A percentile compares a stretch with the other conserved stretches of the same genome.
Evolutionary conservation across 371 early-diverging fungal species (phyloP).

Genomic region (Mortierella sp.): DNA sequence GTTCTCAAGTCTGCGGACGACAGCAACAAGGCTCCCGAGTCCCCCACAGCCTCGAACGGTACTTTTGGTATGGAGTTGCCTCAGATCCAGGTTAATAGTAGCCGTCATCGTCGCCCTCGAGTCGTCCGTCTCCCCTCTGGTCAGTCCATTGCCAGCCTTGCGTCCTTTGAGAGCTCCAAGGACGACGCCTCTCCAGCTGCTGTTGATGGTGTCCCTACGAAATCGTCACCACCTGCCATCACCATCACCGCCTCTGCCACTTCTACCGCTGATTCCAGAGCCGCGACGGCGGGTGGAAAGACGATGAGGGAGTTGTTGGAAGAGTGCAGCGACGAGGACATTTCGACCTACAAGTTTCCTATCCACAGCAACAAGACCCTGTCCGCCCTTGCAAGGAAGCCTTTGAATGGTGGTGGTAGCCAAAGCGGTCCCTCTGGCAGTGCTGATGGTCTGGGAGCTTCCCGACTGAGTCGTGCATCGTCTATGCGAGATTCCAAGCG

Average conservation of each 20-base stretch:
- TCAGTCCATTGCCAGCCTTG: background rate
- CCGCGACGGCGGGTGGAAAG: slow-evolving; percentile 8
- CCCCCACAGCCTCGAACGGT: background rate
- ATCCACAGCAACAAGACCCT: slow-evolving; percentile 45
- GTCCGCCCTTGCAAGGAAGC: slow-evolving; percentile 27
- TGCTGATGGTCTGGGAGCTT: background rate
- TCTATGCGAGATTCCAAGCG: slow-evolving; percentile 48
- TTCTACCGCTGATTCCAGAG: background rate
- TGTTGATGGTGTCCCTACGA: too few species aligned
- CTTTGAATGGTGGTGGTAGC: slow-evolving; percentile 11
- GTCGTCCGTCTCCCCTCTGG: background rate
- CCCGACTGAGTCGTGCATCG: slow-evolving; percentile 40
- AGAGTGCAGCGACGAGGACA: slow-evolving; percentile 37
- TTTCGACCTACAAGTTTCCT: slow-evolving; percentile 11
- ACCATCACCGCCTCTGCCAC: background rate
- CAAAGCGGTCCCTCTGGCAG: slow-evolving; percentile 9
- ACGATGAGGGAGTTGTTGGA: slow-evolving; percentile 37
- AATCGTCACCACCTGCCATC: background rate
- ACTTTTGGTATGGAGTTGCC: slow-evolving; percentile 23
- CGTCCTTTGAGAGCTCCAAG: background rate
- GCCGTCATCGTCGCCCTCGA: slow-evolving; percentile 17
- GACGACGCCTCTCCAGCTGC: background rate
- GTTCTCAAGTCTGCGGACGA: background rate
- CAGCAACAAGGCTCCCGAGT: background rate
- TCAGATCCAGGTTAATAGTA: slow-evolving; percentile 21